Percentiles rank a stretch among this genome's conserved stretches.
Evolutionary conservation across 2,329 filamentous ascomycete genomes (phyloP).

Genomic region (Pyrenophora tritici-repentis): DNA sequence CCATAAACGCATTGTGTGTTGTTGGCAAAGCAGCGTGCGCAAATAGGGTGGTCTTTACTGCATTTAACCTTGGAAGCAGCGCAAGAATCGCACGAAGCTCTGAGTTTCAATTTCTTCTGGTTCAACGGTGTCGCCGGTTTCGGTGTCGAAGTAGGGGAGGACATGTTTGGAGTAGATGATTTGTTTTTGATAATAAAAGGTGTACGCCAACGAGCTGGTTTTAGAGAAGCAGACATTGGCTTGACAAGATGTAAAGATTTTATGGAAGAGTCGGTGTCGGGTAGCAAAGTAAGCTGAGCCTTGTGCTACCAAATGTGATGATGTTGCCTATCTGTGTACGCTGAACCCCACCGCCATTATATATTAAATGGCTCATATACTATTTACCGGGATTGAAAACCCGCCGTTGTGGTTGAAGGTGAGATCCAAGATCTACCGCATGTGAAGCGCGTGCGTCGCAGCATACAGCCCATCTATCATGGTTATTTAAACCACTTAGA

Average conservation of each 20-base stretch:
- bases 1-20: slow-evolving; percentile 41
- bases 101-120: slow-evolving; percentile 37
- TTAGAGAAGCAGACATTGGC: slow-evolving; percentile 30
- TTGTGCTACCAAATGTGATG: slow-evolving; percentile 1
- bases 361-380: slow-evolving; percentile 4
- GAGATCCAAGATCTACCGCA: slow-evolving; percentile 9
- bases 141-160: slow-evolving; percentile 28
- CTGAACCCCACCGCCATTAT: slow-evolving; percentile 11
- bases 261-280: slow-evolving; percentile 4
- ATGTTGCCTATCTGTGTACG: neutral
- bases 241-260: neutral
- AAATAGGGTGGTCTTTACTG: slow-evolving; percentile 43
- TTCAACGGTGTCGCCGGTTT: slow-evolving; percentile 17
- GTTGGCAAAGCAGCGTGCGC: slow-evolving; percentile 38
- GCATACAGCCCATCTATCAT: slow-evolving; percentile 2
- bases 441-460: neutral
- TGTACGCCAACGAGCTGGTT: slow-evolving; percentile 30
- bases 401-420: slow-evolving; percentile 7
- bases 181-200: slow-evolving; percentile 17
- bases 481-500: slow-evolving; percentile 8
- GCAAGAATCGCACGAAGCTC: slow-evolving; percentile 45
- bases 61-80: slow-evolving; percentile 47
- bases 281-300: slow-evolving; percentile 5
- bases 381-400: neutral
- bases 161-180: slow-evolving; percentile 15